A percentile compares a stretch with the other conserved stretches of the same genome.
Conservation (phyloP, 495 filamentous ascomycete species). For the Cryomyces minteri region DNA sequence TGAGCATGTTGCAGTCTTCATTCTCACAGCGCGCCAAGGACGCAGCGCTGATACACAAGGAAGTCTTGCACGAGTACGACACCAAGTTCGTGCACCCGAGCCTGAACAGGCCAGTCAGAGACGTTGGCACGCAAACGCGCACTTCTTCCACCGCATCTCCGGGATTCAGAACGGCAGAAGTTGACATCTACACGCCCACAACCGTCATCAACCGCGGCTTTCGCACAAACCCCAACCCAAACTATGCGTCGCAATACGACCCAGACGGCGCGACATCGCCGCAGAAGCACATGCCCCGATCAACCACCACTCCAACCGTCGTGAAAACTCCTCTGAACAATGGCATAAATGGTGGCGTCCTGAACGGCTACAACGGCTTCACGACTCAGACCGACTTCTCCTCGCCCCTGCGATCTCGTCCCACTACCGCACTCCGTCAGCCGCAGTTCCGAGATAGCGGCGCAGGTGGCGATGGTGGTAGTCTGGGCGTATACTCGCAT, state of each 20-base stretch:
- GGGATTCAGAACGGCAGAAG: slow-evolving; percentile 21
- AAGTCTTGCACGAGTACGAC: slow-evolving; percentile 91
- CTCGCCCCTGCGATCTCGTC: slow-evolving; percentile 26
- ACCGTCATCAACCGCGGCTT: slow-evolving; percentile 68
- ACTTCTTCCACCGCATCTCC: slow-evolving; percentile 12
- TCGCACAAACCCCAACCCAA: slow-evolving; percentile 70
- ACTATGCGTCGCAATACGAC: slow-evolving; percentile 63
- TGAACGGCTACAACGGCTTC: slow-evolving; percentile 2
- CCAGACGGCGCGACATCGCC: slow-evolving; percentile 31
- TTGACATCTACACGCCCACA: slow-evolving; percentile 59
- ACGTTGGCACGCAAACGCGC: slow-evolving; percentile 55
- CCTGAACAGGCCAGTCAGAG: slow-evolving; percentile 62
- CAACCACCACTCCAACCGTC: slow-evolving; percentile 1
- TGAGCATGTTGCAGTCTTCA: slow-evolving; percentile 45
- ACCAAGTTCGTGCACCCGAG: slow-evolving; percentile 84
- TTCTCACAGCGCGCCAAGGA: slow-evolving; percentile 81
- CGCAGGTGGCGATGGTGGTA: slow-evolving; percentile 48
- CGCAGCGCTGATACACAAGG: slow-evolving; percentile 61
- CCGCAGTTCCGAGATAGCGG: slow-evolving; percentile 32
- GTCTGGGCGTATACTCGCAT: slow-evolving; percentile 60
- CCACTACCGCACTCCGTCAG: slow-evolving; percentile 32
- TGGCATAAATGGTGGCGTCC: too few relatives aligned
- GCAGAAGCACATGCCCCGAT: slow-evolving; percentile 1
- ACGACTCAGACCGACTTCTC: slow-evolving; percentile 25
- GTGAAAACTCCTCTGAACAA: not conserved